Evolutionary conservation across 108 stramenopile genomes (phyloP), one percentile per base, ranked within the genome.

Genomic region (Fragilaria crotonensis): DNA sequence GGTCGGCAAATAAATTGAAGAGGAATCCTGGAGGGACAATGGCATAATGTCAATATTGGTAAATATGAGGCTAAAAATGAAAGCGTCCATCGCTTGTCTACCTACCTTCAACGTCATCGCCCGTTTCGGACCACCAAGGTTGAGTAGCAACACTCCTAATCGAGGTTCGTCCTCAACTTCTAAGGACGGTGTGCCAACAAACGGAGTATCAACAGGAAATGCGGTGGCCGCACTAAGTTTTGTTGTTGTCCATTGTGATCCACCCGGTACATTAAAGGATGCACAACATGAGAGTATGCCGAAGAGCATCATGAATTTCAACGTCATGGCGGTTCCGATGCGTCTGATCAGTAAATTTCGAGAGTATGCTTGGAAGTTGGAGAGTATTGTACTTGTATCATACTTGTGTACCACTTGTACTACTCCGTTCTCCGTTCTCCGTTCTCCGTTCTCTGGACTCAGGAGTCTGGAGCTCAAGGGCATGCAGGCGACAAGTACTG

Each of bases 1-100:
- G 96, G 69, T 98, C 96, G 31, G 95, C 93, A 72, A 98, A 98
- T 21, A 98, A 73, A 65, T 98, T 98, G 83, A 85, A 98, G 52
- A 98, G 71, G 62, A 94, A 94, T 29, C 83, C 82, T 83, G 60
- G 7, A 41, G 14, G 49, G 22, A n/a, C 9, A 9, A 22, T 9
- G 20, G 20, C 9, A 19, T 51, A 22, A 7, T 9, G 20, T 22
- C 49, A 23, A n/a, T 7, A 23, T 51, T 9, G 22, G 20, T 23
- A 23, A 23, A 22, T 41, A 7, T 7, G 14, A 41, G 11, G 36
- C 7, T 7, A 11, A 41, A 14, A 41, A 41, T 41, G 11, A 14
- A 21, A 20, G 48, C n/a, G n/a, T n/a, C n/a, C n/a, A n/a, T n/a
- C n/a, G n/a, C n/a, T n/a, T 14, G 41, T 50, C 14, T 25, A 62